Conservation (phyloP, 768 basidiomycete genomes). For the Termitomyces sp. region DNA sequence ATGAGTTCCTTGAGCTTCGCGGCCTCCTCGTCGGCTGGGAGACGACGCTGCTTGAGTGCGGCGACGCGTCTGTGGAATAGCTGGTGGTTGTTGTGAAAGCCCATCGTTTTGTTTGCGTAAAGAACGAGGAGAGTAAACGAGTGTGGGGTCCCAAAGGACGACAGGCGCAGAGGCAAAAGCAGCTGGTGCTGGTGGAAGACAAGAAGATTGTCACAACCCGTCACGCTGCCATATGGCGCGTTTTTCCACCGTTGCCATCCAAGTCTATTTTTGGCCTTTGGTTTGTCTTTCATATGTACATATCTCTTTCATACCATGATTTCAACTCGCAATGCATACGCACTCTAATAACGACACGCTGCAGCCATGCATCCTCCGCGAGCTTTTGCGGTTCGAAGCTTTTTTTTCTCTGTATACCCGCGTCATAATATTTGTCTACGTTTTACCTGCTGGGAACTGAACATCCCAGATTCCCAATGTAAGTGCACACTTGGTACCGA, state of each 20-base stretch:
- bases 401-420: not conserved
- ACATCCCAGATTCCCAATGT: too few species aligned
- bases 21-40: conserved; percentile 17
- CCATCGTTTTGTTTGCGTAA: conserved; percentile 16
- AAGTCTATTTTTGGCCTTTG: not conserved
- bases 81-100: conserved; percentile 10
- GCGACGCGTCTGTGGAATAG: conserved; percentile 18
- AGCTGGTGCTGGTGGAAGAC: not conserved
- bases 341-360: not conserved
- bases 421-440: too few species aligned
- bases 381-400: not conserved
- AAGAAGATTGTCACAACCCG: conserved; percentile 13
- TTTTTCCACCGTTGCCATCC: conserved; percentile 1
- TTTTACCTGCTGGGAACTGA: not conserved
- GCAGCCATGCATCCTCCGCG: not conserved
- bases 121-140: conserved; percentile 21
- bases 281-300: too few species aligned
- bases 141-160: conserved; percentile 21
- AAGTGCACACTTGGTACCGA: too few species aligned
- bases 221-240: conserved; percentile 4
- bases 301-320: too few species aligned
- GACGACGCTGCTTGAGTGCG: conserved; percentile 18
- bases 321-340: not conserved
- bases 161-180: not conserved
- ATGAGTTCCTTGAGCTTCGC: conserved; percentile 13